Evolutionary conservation across 2,329 filamentous ascomycete genomes (phyloP).

Genomic region (Paracorniculantispora psalliotae): DNA sequence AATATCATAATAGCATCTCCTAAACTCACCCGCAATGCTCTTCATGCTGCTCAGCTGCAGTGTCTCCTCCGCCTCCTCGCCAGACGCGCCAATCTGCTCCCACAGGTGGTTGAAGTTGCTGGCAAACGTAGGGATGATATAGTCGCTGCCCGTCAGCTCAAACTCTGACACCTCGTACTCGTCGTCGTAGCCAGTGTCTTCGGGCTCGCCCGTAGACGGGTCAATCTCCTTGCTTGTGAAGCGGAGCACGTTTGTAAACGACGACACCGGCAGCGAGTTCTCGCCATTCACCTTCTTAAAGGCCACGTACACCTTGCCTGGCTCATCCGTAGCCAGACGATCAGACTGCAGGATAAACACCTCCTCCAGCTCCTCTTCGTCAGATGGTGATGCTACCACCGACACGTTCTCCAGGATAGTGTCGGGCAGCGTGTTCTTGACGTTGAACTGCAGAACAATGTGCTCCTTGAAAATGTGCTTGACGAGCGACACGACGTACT

Average conservation of each 20-base stretch:
- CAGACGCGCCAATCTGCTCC: slow-evolving; percentile 85
- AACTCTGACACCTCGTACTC: slow-evolving; percentile 96
- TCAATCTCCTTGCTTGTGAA: slow-evolving; percentile 99
- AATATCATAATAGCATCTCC: not conserved
- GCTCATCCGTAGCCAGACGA: slow-evolving; percentile 75
- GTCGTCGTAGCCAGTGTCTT: slow-evolving; percentile 90
- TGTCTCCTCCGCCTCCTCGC: slow-evolving; percentile 88
- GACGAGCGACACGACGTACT: slow-evolving; percentile 89
- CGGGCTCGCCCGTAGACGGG: slow-evolving; percentile 85
- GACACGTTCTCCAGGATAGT: slow-evolving; percentile 88
- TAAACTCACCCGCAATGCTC: slow-evolving; percentile 77
- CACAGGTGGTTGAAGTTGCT: slow-evolving; percentile 94
- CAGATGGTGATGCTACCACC: slow-evolving; percentile 70
- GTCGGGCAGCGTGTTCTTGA: slow-evolving; percentile 93
- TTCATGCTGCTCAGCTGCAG: slow-evolving; percentile 82
- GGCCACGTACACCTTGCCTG: slow-evolving; percentile 90
- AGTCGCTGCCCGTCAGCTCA: slow-evolving; percentile 86
- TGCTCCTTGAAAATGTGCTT: slow-evolving; percentile 99
- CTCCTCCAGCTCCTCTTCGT: slow-evolving; percentile 81
- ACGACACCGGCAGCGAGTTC: slow-evolving; percentile 68
- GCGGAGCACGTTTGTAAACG: slow-evolving; percentile 88
- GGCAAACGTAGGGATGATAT: slow-evolving; percentile 87
- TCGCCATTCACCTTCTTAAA: slow-evolving; percentile 81
- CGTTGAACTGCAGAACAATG: slow-evolving; percentile 90
- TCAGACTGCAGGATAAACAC: slow-evolving; percentile 91